Conservation (phyloP, 257 asterid genomes). For the Ballota nigra region DNA sequence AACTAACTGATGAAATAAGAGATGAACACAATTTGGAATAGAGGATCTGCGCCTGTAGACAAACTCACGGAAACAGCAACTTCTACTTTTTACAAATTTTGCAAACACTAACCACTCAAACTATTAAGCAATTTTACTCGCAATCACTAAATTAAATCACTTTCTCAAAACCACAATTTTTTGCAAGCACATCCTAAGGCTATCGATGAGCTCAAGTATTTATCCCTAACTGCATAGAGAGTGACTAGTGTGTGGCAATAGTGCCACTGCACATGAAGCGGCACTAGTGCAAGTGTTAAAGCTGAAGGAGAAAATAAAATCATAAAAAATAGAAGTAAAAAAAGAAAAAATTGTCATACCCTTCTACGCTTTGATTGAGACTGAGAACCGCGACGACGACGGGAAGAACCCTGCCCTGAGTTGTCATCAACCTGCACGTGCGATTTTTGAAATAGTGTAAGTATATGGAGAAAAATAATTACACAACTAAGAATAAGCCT, state of each 20-base stretch:
- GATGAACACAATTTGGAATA: background rate
- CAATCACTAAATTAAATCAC: too few relatives aligned
- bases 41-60: background rate
- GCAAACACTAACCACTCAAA: too few relatives aligned
- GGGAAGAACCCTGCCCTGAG: slow-evolving; percentile 42
- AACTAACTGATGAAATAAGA: background rate
- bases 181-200: too few relatives aligned
- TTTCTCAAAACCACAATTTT: too few relatives aligned
- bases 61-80: background rate
- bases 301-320: background rate
- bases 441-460: background rate
- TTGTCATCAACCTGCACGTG: slow-evolving; percentile 38
- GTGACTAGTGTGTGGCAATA: too few relatives aligned
- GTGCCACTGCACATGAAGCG: background rate
- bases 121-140: too few relatives aligned
- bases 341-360: slow-evolving; percentile 30
- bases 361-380: slow-evolving; percentile 52
- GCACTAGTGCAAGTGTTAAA: background rate
- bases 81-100: background rate
- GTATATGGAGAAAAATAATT: background rate
- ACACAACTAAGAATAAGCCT: background rate
- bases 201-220: background rate
- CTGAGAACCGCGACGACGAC: slow-evolving; percentile 26
- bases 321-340: background rate
- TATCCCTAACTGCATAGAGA: background rate